Base-by-base conservation (phyloP, 257 asterid genomes). In the Lycium barbarum region DNA sequence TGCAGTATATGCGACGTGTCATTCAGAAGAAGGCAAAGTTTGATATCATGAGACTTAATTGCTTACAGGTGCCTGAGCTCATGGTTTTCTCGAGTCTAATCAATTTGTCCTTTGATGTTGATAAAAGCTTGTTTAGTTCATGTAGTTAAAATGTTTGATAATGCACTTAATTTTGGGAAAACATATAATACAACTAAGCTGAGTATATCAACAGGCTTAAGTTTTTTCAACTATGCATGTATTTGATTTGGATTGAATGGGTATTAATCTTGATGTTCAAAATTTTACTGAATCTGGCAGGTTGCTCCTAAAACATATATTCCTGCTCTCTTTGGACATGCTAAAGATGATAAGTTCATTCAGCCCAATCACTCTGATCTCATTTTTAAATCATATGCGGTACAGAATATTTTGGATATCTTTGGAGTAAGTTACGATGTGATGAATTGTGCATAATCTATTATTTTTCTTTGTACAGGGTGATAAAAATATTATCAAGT, bases 291-390 rank as follows among this genome's bases (percentile, higher is more conserved):
- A 70, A 71, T 83, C 80, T 59, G 86, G 85, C 94, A 96, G 99
- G 98, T 93, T 87, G 98, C 98, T 17, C 95, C 97, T 36, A 92
- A 90, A 86, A 92, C 98, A 36, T 96, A 88, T 88, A 95, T 93
- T 88, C 99, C 99, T 83, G 95, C 97, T 87, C 88, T 95, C 89
- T 96, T 96, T 89, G 99, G 98, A 71, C 98, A 96, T 84, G 99
- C 98, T 83, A 93, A 93, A 88, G 97, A 93, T 18, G 99, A 96
- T 93, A 95, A 92, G 84, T 95, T 96, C 87, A 86, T 95, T 85
- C 98, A 90, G 67, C 92, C 97, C 81, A 93, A 80, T 86, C 98
- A 96, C 88, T 93, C 98, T 62, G 99, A 96, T 88, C 88, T 91
- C 73, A 95, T 96, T 80, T 95, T 91, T 88, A 86, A 90, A 72